These are phyloP conservation scores for Epichloe sp. DNA, from an alignment of 2,329 filamentous ascomycete species.

Conservation along the genomic window DNA sequence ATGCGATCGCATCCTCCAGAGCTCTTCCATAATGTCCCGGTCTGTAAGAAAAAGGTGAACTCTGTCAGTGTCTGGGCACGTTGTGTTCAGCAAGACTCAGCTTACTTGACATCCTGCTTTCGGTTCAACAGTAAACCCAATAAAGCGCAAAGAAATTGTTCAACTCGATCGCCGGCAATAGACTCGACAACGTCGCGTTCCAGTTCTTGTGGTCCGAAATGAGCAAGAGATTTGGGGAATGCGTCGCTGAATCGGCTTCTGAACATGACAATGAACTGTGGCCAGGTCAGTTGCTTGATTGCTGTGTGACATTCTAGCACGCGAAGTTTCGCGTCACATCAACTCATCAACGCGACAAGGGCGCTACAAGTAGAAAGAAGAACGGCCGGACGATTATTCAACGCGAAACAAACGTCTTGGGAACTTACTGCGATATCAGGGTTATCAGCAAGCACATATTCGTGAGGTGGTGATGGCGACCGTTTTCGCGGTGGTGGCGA, in stretches of 20 bases:
- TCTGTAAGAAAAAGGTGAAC: slow-evolving; percentile 32
- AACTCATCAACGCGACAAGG: slow-evolving; percentile 6
- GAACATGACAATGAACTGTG: slow-evolving; percentile 95
- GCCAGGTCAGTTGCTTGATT: slow-evolving; percentile 2
- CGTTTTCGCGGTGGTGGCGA: slow-evolving; percentile 63
- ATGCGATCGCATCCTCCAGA: slow-evolving; percentile 79
- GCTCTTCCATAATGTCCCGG: slow-evolving; percentile 86
- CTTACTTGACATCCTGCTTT: slow-evolving; percentile 98
- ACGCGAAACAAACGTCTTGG: neutral
- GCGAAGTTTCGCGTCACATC: slow-evolving; percentile 42
- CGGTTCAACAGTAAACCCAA: slow-evolving; percentile 82
- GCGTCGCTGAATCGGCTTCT: slow-evolving; percentile 82
- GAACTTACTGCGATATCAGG: slow-evolving; percentile 77
- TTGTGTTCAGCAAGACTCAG: slow-evolving; percentile 4
- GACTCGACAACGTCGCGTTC: slow-evolving; percentile 72
- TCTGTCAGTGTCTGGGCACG: neutral
- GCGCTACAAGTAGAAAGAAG: neutral
- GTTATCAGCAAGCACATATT: slow-evolving; percentile 82
- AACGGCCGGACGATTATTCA: neutral
- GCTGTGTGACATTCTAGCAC: slow-evolving; percentile 18
- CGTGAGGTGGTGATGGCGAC: slow-evolving; percentile 77
- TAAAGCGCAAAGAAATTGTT: slow-evolving; percentile 80
- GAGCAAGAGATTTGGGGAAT: slow-evolving; percentile 74
- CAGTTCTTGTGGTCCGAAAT: slow-evolving; percentile 91
- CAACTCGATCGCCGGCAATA: slow-evolving; percentile 70